These are phyloP conservation scores for Plectosphaerella sp. DNA, from an alignment of 2,329 filamentous ascomycete species.

Conservation along the genomic window DNA sequence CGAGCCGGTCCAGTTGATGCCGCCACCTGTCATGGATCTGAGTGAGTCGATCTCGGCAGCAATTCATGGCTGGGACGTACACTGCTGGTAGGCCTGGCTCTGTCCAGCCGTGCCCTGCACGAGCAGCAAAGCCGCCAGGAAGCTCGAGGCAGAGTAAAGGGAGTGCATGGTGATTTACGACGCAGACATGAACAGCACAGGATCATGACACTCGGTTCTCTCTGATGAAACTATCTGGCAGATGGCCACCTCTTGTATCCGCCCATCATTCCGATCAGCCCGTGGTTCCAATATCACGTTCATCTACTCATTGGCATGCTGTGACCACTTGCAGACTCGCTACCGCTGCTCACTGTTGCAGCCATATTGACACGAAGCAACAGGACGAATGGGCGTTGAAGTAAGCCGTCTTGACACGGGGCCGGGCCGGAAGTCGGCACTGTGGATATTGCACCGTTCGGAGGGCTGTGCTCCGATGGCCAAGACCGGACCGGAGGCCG, in stretches of 20 bases:
- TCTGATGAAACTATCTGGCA: not conserved
- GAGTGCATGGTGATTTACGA: not conserved
- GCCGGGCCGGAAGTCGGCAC: not conserved
- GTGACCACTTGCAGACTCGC: not conserved
- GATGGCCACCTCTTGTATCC: not conserved
- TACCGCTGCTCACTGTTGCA: not conserved
- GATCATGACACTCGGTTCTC: too few relatives aligned
- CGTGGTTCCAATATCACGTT: not conserved
- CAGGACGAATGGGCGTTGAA: not conserved
- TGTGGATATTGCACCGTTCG: not conserved
- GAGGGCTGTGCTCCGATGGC: not conserved
- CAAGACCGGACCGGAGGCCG: not conserved
- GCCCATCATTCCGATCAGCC: not conserved
- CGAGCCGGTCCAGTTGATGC: constrained; percentile 6
- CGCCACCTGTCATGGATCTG: constrained; percentile 2
- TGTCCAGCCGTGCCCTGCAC: not conserved
- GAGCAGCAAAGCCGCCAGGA: not conserved
- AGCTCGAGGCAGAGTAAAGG: not conserved
- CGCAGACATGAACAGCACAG: not conserved
- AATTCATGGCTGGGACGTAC: not conserved
- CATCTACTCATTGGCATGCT: too few relatives aligned
- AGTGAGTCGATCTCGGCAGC: not conserved
- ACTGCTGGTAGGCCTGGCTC: not conserved
- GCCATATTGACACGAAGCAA: not conserved
- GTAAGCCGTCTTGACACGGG: not conserved